Base-by-base conservation (phyloP, 805 yeast species). In the Candida coleopterorum region DNA sequence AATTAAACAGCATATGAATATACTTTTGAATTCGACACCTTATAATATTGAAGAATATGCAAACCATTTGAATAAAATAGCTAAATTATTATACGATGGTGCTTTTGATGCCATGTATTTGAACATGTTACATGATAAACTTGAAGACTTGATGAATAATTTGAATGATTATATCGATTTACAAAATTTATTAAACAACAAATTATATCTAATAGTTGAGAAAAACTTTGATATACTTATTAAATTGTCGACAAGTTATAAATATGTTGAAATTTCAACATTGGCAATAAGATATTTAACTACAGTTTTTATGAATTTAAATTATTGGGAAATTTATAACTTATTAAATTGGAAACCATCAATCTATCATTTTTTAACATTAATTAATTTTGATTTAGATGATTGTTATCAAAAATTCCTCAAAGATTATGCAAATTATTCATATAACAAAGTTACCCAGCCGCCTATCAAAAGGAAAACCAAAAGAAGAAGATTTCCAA, bases 311-410 rank as follows among this genome's bases (percentile, higher is more conserved):
- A 60, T 62, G 68, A 45, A 45, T 26, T 46, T 64, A 29, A 67
- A 67, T 42, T 68, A 68, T 48, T 68, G 73, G 73, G 72, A 68
- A 43, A 42, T 68, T 17, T 66, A 64, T 48, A 66, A 64, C 34
- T 48, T 68, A 25, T 50, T 67, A 12, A 49, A 53, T 14, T 62
- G 68, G 67, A 64, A 65, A 40, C 72, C 72, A 2, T 57, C 68
- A 5, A 60, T 68, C 12, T 64, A 59, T 44, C 68, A 62, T 41
- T 67, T 68, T 35, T 47, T 68, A 28, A 42, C 44, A 5, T 48
- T 68, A n/a, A 64, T 68, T 16, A 55, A 61, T 15, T 62, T 64
- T 41, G 68, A 67, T 42, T 42, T 67, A 26, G 50, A 60, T 38
- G 70, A 64, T n/a, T 64, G 70, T 41, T 66, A 67, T 42, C 24